Base-by-base conservation (phyloP, 768 basidiomycete species). In the Podaxis sp. region DNA sequence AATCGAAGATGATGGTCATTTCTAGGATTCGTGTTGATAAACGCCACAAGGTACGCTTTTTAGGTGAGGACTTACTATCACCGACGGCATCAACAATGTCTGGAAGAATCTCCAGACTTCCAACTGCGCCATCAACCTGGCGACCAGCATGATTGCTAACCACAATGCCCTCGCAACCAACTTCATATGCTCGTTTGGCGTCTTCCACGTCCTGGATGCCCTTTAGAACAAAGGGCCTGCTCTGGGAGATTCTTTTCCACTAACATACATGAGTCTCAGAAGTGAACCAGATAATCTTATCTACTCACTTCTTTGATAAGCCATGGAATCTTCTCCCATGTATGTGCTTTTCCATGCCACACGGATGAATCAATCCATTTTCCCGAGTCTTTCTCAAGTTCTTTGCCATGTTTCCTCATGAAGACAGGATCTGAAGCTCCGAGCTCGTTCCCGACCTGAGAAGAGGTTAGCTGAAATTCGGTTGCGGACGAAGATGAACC, bases 121-220 rank as follows among this genome's bases (percentile, higher is more conserved):
- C 80, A 4, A 83, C 74, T 1, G 82, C 81, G 18, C 83, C 83
- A 66, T 86, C 83, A 40, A 84, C 79, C 66, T 84, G 82, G 25
- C 84, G 69, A 0, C 82, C 82, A 4, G 80, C 82, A 66, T 83
- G 82, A 63, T 82, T 84, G 18, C 79, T 80, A 10, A 82, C 82
- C n/a, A 84, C 79, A 53, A 83, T 80, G 5, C 82, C 82, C 55
- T 80, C 79, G 64, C 79, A 79, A 0, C 82, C 82, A 11, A 78
- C 56, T 16, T 79, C 74, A 14, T 74, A 69, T 4, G 81, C 81
- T 63, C 74, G 79, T n/a, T 70, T 63, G 0, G 83, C 82, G 62
- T 85, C 82, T 9, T 72, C 74, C 4, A 70, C 76, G 61, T 67
- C 72, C 66, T 83, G 81, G 40, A 83, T 80, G 52, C 83, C 83